Evolutionary conservation across 208 protist genomes (phyloP).

Genomic region (Leishmania major): DNA sequence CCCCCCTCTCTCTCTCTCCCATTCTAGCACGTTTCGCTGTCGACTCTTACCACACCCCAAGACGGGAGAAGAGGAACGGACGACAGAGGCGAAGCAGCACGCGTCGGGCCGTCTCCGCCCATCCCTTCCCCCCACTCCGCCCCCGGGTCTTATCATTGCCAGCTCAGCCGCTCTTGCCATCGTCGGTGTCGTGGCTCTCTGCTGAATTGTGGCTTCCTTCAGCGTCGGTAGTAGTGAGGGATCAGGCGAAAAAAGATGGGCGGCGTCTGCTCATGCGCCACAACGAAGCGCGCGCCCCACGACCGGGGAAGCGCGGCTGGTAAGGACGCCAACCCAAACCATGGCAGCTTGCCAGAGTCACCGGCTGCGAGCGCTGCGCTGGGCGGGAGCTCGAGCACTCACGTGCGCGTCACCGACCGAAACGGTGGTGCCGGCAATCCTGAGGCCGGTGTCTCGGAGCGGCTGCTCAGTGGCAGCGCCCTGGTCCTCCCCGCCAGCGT

Average conservation of each 20-base stretch:
- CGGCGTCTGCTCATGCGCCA: conserved; percentile 17
- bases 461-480: not conserved
- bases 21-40: too few relatives aligned
- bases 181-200: not conserved
- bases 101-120: not conserved
- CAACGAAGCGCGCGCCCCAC: conserved; percentile 12
- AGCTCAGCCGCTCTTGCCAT: not conserved
- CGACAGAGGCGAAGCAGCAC: not conserved
- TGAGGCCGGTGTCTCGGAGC: not conserved
- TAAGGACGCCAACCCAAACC: not conserved
- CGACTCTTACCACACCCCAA: too few relatives aligned
- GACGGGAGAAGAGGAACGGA: too few relatives aligned
- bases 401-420: not conserved
- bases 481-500: conserved; percentile 4
- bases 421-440: not conserved
- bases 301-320: not conserved
- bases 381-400: not conserved
- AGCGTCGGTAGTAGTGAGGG: not conserved
- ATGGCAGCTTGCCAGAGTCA: not conserved
- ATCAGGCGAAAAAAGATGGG: conserved; percentile 6
- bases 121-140: not conserved
- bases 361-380: not conserved
- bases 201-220: not conserved
- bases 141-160: not conserved
- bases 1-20: too few relatives aligned